Conservation (phyloP, 2,329 filamentous ascomycete species). For the Acrodontium crateriforme region DNA sequence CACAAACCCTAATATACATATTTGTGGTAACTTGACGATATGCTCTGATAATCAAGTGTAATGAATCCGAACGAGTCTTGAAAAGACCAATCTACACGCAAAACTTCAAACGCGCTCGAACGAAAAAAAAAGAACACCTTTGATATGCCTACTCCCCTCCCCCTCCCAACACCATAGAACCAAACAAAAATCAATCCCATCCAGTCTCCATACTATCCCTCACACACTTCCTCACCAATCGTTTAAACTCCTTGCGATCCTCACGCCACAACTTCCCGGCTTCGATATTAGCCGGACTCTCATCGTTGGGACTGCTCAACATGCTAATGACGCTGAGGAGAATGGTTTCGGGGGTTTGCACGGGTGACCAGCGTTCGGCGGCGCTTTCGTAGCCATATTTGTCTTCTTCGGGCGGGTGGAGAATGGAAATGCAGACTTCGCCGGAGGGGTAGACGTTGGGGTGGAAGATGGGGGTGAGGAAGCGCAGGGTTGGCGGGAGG, state of each 20-base stretch:
- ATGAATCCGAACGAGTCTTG: no score
- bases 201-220: constrained; percentile 57
- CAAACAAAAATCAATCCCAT: constrained; percentile 24
- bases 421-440: constrained; percentile 89
- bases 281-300: constrained; percentile 90
- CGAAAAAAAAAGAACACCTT: no score
- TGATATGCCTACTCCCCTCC: no score
- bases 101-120: no score
- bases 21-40: no score
- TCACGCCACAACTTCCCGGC: constrained; percentile 80
- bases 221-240: constrained; percentile 62
- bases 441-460: constrained; percentile 86
- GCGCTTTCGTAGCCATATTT: constrained; percentile 86
- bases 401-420: constrained; percentile 90
- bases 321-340: constrained; percentile 84
- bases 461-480: constrained; percentile 78
- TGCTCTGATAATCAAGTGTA: no score
- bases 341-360: constrained; percentile 91
- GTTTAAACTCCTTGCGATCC: constrained; percentile 65
- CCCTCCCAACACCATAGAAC: no score
- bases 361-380: constrained; percentile 82
- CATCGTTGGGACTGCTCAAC: constrained; percentile 83
- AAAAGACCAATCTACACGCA: no score
- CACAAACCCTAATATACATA: no score
- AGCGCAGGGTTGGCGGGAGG: constrained; percentile 76